phyloP scores from a whole-genome alignment of 495 filamentous ascomycete species.

The Tuber indicum region DNA sequence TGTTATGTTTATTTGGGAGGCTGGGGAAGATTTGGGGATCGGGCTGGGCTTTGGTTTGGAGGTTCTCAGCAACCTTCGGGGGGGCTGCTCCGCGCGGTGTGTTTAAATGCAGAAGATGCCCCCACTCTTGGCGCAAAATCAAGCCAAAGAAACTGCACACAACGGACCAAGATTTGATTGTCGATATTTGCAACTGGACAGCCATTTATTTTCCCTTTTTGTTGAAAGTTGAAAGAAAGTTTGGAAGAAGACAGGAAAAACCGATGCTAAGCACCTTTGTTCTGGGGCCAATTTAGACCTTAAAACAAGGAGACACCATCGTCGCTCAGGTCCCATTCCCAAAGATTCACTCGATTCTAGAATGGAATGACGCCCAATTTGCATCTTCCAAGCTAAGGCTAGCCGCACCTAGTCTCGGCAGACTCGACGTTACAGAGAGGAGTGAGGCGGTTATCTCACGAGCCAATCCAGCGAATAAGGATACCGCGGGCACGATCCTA shows the following conservation, averaged over 20 bases:
- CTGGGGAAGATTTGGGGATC: slow-evolving; percentile 22
- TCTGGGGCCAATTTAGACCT: slow-evolving; percentile 33
- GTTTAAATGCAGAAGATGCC: slow-evolving; percentile 31
- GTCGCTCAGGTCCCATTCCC: slow-evolving; percentile 31
- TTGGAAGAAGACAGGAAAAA: slow-evolving; percentile 29
- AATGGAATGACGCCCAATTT: slow-evolving; percentile 39
- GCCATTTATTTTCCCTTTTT: slow-evolving; percentile 17
- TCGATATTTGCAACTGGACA: slow-evolving; percentile 9
- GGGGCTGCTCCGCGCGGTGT: slow-evolving; percentile 18
- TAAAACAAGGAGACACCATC: slow-evolving; percentile 35
- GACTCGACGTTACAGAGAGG: slow-evolving; percentile 20
- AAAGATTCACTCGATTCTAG: slow-evolving; percentile 23
- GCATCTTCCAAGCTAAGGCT: slow-evolving; percentile 34
- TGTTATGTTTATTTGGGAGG: slow-evolving; percentile 15
- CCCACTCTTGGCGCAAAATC: slow-evolving; percentile 6
- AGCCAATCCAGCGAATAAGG: slow-evolving; percentile 26
- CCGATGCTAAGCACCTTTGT: slow-evolving; percentile 34
- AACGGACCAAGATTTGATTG: slow-evolving; percentile 21
- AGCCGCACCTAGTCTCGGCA: slow-evolving; percentile 24
- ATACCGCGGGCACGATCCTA: slow-evolving; percentile 44
- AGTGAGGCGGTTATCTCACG: slow-evolving; percentile 26
- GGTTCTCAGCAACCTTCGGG: slow-evolving; percentile 25
- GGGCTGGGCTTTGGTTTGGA: slow-evolving; percentile 23
- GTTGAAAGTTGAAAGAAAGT: slow-evolving; percentile 14
- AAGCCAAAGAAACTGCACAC: slow-evolving; percentile 13